phyloP scores from a whole-genome alignment of 129 eudicot species.

The Escallonia rubra region DNA sequence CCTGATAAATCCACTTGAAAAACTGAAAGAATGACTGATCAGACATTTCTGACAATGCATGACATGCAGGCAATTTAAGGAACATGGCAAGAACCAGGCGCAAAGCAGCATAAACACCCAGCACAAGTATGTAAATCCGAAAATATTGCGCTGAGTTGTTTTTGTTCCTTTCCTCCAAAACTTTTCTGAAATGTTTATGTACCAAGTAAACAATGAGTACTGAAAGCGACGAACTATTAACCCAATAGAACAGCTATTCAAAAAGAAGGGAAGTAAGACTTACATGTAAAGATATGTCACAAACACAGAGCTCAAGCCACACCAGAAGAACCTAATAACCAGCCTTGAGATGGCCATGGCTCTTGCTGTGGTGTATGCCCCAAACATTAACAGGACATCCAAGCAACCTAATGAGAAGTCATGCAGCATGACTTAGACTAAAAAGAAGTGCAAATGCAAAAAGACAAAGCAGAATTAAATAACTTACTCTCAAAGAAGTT shows the following conservation, averaged over 20 bases:
- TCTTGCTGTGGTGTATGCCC: conserved; percentile 92
- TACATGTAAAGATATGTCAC: conserved; percentile 74
- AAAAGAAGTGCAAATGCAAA: conserved; percentile 4
- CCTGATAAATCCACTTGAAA: conserved; percentile 99
- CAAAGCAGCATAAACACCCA: conserved; percentile 86
- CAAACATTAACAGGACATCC: conserved; percentile 91
- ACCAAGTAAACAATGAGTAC: conserved; percentile 8
- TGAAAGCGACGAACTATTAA: not conserved
- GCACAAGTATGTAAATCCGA: conserved; percentile 71
- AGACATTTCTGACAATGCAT: conserved; percentile 70
- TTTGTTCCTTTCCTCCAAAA: conserved; percentile 60
- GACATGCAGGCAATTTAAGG: conserved; percentile 80
- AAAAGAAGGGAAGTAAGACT: conserved; percentile 29
- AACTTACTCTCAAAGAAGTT: conserved; percentile 80
- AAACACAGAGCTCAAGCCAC: conserved; percentile 63
- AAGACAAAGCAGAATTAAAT: not conserved
- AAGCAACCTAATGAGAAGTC: conserved; percentile 47
- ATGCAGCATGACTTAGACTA: conserved; percentile 6
- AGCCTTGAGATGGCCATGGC: conserved; percentile 96
- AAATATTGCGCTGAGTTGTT: conserved; percentile 54
- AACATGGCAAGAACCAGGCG: conserved; percentile 65
- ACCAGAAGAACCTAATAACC: conserved; percentile 87
- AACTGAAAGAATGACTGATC: conserved; percentile 87
- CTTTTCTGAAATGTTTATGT: conserved; percentile 47
- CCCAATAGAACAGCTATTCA: not conserved